Percentiles rank a stretch among this genome's conserved stretches.
phyloP scores from a whole-genome alignment of 2,329 filamentous ascomycete species.

The Penicillium sp. region DNA sequence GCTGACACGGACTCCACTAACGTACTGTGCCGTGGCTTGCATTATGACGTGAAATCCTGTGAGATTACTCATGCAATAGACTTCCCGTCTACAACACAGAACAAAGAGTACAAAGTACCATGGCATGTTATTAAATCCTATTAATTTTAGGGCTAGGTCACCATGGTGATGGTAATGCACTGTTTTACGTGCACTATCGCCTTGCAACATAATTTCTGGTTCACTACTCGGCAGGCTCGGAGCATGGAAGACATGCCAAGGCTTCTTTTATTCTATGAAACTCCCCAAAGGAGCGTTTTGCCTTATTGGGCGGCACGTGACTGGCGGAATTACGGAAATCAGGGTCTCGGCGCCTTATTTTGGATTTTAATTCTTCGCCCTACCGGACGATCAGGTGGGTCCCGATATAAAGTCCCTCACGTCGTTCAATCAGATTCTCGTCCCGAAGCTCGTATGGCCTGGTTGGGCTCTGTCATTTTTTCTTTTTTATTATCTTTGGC shows the following conservation, averaged over 20 bases:
- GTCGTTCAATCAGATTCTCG: slow-evolving; percentile 9
- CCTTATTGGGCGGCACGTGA: slow-evolving; percentile 18
- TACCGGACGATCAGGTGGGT: slow-evolving; percentile 11
- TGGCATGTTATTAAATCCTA: neutral
- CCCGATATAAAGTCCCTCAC: slow-evolving; percentile 7
- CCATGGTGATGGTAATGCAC: neutral
- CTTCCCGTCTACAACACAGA: neutral
- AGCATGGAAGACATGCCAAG: slow-evolving; percentile 11
- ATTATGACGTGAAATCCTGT: neutral
- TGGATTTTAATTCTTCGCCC: neutral
- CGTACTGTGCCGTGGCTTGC: neutral
- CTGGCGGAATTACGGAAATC: slow-evolving; percentile 16
- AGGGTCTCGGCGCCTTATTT: slow-evolving; percentile 2
- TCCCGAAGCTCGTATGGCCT: slow-evolving; percentile 9
- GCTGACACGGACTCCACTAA: neutral
- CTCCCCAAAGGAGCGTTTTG: slow-evolving; percentile 15
- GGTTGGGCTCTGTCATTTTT: neutral
- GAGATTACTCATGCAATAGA: neutral
- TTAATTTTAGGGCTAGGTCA: no score
- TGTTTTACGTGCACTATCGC: neutral
- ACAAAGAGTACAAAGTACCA: neutral
- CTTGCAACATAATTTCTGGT: neutral
- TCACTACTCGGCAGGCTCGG: neutral
- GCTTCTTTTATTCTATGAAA: neutral
- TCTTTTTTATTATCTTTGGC: neutral